Percentiles rank a stretch among this genome's conserved stretches.
phyloP scores from a whole-genome alignment of 139 green algal genomes.

The Pleodorina starrii region DNA sequence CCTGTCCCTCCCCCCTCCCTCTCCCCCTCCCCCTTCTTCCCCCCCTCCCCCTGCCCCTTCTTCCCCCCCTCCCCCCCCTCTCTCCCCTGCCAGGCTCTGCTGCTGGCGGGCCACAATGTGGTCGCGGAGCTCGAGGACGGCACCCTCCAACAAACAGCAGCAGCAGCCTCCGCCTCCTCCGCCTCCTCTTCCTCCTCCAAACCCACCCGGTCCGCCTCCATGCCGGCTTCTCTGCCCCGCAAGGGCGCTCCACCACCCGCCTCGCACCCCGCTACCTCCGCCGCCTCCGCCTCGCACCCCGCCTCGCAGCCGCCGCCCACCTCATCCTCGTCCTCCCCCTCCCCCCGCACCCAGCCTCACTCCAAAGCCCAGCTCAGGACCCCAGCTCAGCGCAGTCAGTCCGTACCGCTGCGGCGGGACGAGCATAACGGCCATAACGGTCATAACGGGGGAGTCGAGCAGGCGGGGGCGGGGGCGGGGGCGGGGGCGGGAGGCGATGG shows the following conservation, averaged over 20 bases:
- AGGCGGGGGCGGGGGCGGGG: background rate
- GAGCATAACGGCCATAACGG: background rate
- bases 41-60: background rate
- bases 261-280: background rate
- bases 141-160: background rate
- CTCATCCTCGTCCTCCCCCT: too few species aligned
- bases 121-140: constrained; percentile 44
- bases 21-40: background rate
- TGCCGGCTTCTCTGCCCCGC: background rate
- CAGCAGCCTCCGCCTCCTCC: background rate
- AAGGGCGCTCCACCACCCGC: background rate
- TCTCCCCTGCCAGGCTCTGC: background rate
- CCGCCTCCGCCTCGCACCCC: background rate
- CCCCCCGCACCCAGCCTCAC: too few species aligned
- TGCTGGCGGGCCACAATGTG: constrained; percentile 35
- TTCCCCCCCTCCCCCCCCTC: too few species aligned
- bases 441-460: background rate
- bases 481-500: background rate
- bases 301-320: background rate
- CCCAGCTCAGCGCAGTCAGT: too few species aligned
- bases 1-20: too few species aligned
- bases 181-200: too few species aligned
- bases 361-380: too few species aligned
- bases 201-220: background rate
- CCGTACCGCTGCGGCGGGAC: too few species aligned